Conservation (phyloP, 768 basidiomycete species). For the Termitomyces sp. region DNA sequence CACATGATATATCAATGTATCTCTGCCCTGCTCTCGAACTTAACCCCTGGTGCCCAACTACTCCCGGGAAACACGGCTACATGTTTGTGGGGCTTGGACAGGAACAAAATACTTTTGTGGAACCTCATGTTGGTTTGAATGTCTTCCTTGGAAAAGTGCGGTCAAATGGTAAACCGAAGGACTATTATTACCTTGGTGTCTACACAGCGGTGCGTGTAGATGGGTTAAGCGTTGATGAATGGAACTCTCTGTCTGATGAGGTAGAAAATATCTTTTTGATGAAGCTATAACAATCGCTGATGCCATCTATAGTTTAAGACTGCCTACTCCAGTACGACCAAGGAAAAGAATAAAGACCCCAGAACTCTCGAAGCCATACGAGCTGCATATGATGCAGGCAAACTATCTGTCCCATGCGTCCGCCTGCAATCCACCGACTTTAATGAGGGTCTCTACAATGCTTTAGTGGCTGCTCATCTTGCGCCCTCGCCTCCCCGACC, state of each 20-base stretch:
- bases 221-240: slow-evolving; percentile 44
- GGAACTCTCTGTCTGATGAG: slow-evolving; percentile 37
- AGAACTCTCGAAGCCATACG: slow-evolving; percentile 33
- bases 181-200: slow-evolving; percentile 45
- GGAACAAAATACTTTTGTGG: slow-evolving; percentile 41
- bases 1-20: slow-evolving; percentile 36
- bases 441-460: slow-evolving; percentile 37
- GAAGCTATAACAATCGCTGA: neutral
- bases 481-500: neutral
- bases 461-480: slow-evolving; percentile 20
- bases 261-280: slow-evolving; percentile 27
- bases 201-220: slow-evolving; percentile 44
- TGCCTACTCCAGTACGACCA: slow-evolving; percentile 38
- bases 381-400: slow-evolving; percentile 44
- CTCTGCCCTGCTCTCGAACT: slow-evolving; percentile 50
- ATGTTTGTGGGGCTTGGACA: slow-evolving; percentile 54
- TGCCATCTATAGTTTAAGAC: slow-evolving; percentile 26
- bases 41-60: slow-evolving; percentile 53
- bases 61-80: slow-evolving; percentile 50
- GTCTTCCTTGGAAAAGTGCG: slow-evolving; percentile 45
- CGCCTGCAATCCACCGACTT: slow-evolving; percentile 45
- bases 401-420: slow-evolving; percentile 47
- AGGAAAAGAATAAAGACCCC: slow-evolving; percentile 36
- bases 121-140: slow-evolving; percentile 37
- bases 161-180: slow-evolving; percentile 20